Base-by-base conservation (phyloP, 139 green algal genomes). In the Chlorella sp. region DNA sequence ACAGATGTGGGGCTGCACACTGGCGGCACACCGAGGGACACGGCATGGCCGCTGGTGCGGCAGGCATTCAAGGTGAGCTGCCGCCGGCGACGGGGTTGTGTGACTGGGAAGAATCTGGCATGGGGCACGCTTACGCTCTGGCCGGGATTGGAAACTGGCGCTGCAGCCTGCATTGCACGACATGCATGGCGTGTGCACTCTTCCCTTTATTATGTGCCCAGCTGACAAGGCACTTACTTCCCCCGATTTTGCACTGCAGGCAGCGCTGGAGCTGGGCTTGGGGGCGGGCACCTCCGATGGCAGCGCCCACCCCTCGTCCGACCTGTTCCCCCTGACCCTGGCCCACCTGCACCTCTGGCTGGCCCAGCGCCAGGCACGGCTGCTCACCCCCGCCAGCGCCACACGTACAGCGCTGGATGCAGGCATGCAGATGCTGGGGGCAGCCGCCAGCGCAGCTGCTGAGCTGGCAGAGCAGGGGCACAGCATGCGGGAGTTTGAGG, bases 331-430 rank as follows among this genome's bases (percentile, higher is more conserved):
- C 19, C 83, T 64, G n/a, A 71, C 89, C 32, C 30, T 91, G 75
- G 73, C 87, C 0, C 89, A 93, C 83, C 78, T 94, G 36, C 81
- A 93, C 22, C 88, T 94, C 40, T 94, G 93, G 91, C 83, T 95
- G 75, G 61, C 91, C 39, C 64, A 61, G 36, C 75, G 73, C 22
- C 81, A 93, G 79, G 61, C 86, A 28, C 24, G 21, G 32, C 42
- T 81, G 36, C 30, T 92, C 21, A 42, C 37, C 1, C 79, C 77
- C 11, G 39, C 36, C 15, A 81, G 75, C 32, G 86, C 89, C 86
- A 85, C 68, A 7, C 36, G 86, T 16, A 21, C 30, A 0, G 32
- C 3, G 26, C 32, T 93, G 12, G 90, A 81, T 40, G 83, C 81
- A 14, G 85, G 79, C 79, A 92, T 93, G 88, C 68, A 73, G 24